phyloP scores from a whole-genome alignment of 305 asterid genomes.

The Nicotiana rustica region DNA sequence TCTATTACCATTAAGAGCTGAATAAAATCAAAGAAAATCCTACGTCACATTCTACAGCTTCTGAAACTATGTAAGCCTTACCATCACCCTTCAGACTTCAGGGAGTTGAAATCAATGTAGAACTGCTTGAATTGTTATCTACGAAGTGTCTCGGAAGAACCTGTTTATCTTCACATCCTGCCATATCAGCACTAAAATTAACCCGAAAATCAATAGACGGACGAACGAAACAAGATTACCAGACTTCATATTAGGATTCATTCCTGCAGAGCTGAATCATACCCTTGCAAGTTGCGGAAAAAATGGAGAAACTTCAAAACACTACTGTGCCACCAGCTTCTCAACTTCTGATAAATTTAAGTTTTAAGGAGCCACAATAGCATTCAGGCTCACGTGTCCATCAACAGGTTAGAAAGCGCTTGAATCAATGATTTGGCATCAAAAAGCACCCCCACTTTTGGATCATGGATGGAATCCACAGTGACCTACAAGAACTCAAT shows the following conservation, averaged over 20 bases:
- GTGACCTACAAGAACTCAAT: constrained; percentile 62
- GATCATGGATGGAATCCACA: constrained; percentile 73
- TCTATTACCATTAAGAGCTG: constrained; percentile 7
- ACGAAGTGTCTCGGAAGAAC: not conserved
- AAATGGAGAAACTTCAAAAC: not conserved
- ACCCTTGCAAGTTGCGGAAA: not conserved
- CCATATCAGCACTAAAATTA: constrained; percentile 16
- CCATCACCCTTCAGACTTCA: not conserved
- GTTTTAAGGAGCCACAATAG: constrained; percentile 13
- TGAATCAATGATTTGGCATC: constrained; percentile 78
- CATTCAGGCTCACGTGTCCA: constrained; percentile 35
- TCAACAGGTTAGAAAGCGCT: constrained; percentile 67
- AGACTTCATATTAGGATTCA: not conserved
- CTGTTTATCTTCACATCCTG: not conserved
- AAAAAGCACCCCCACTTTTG: constrained; percentile 68
- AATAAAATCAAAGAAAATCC: not conserved
- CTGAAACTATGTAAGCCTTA: constrained; percentile 24
- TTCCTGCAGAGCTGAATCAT: constrained; percentile 4
- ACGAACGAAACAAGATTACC: not conserved
- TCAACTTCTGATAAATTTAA: not conserved
- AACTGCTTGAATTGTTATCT: not conserved
- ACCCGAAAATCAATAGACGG: not conserved
- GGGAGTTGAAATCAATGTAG: constrained; percentile 8
- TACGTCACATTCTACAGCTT: not conserved
- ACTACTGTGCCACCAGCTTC: not conserved